These are phyloP conservation scores for Achaetomiella virescens DNA, from an alignment of 495 filamentous ascomycete genomes.

Conservation along the genomic window DNA sequence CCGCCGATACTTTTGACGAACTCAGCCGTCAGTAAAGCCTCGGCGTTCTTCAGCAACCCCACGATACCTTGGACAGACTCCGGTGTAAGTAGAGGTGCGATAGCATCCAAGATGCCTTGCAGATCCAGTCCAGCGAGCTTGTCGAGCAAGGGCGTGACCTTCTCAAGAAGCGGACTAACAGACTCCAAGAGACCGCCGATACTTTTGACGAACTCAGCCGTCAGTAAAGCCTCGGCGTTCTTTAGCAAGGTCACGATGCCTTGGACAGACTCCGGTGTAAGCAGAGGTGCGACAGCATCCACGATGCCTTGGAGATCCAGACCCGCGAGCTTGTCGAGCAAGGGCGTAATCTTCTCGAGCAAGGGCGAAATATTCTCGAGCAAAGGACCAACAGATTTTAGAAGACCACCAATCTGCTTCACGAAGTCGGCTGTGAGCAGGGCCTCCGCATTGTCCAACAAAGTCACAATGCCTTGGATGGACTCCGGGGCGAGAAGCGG, in stretches of 20 bases:
- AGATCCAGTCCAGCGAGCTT: conserved; percentile 23
- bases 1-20: background rate
- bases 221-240: background rate
- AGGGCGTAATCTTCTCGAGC: conserved; percentile 22
- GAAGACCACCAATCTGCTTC: background rate
- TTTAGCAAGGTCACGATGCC: conserved; percentile 32
- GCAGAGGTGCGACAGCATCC: conserved; percentile 24
- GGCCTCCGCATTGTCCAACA: conserved; percentile 17
- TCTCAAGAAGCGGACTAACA: conserved; percentile 5
- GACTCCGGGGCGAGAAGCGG: conserved; percentile 34
- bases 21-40: background rate
- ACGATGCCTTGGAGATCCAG: conserved; percentile 27
- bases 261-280: conserved; percentile 34
- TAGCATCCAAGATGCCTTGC: conserved; percentile 20
- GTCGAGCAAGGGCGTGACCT: conserved; percentile 28
- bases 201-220: background rate
- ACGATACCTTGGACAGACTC: conserved; percentile 37
- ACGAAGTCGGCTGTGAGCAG: background rate
- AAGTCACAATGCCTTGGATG: conserved; percentile 33
- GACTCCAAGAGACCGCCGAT: background rate
- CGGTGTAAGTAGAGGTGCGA: conserved; percentile 29
- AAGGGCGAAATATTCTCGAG: conserved; percentile 14
- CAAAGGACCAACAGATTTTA: conserved; percentile 8
- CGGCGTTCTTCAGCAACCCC: conserved; percentile 22
- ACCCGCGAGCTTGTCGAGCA: conserved; percentile 23